Evolutionary conservation across 1,139 yeast genomes (phyloP), one percentile per base, ranked within the genome.

Genomic region (Wickerhamomyces sp.): DNA sequence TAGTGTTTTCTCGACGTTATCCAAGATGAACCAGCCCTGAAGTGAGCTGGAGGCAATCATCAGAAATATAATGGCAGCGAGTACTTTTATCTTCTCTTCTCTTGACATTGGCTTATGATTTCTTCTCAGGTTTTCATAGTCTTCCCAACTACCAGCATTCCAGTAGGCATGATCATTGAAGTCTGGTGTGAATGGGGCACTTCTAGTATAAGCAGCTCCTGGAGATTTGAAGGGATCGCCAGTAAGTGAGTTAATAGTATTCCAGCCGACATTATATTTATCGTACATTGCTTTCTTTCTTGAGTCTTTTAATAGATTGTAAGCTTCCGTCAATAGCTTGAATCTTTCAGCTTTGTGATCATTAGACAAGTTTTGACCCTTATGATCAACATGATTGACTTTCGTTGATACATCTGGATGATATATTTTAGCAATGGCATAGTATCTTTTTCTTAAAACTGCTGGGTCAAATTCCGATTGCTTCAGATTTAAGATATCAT

Each of bases 71-170:
- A 60, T 50, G 3, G 59, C 46, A 1, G 56, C 59, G 48, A 62
- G 49, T 3, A 59, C 60, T 43, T 57, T 59, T 41, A 60, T 44
- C 37, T 61, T 60, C 34, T 61, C 60, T 26, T 47, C 41, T 36
- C 39, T 43, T 23, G 45, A 34, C 4, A 53, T 47, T 10, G 51
- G 50, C 39, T 52, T 57, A 18, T 44, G 51, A 47, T 50, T 57
- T 37, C 47, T 52, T 42, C 50, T 47, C 46, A 56, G 43, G 46
- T 58, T 47, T 45, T 60, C 57, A 50, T 73, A 76, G 56, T 84
- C 91, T 50, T 82, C 87, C 91, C 91, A 84, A 0, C 81, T 80
- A 0, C 84, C 84, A 0, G 89, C 86, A 46, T 67, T 75, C 83
- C 84, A 78, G 57, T 80, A 81, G 27, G 66, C 67, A 45, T 75